Evolutionary conservation across 1,284 basidiomycete genomes (phyloP).

Genomic region (Wolfiporia cocos): DNA sequence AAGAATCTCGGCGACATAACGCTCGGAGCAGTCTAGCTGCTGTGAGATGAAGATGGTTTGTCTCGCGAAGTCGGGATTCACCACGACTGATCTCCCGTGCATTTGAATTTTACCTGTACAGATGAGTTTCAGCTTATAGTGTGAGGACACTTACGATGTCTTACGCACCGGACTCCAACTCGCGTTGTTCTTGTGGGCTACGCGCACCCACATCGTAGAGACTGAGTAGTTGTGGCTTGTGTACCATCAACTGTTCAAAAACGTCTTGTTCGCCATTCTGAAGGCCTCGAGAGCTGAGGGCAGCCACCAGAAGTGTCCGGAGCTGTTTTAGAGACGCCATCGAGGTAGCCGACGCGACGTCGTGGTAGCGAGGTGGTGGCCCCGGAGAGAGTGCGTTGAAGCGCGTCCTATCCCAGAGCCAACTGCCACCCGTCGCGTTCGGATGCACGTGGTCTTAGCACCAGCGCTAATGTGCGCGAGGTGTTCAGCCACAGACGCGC

Average conservation of each 20-base stretch:
- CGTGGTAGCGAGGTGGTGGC: constrained; percentile 9
- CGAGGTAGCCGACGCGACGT: constrained; percentile 2
- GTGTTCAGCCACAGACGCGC: too few species aligned
- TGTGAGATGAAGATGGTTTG: constrained; percentile 72
- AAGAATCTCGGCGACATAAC: constrained; percentile 65
- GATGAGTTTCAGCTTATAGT: too few species aligned
- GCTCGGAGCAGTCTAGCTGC: constrained; percentile 74
- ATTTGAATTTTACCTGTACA: constrained; percentile 59
- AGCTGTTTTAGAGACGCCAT: constrained; percentile 43
- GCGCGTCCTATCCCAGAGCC: too few species aligned
- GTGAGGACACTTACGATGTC: background rate
- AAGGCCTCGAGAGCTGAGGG: constrained; percentile 32
- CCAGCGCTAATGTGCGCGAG: too few species aligned
- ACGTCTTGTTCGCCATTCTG: constrained; percentile 62
- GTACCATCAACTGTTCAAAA: constrained; percentile 65
- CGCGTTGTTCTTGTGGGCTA: constrained; percentile 57
- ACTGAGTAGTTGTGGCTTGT: constrained; percentile 53
- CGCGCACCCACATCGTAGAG: constrained; percentile 61
- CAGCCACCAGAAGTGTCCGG: constrained; percentile 33
- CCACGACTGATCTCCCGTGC: constrained; percentile 52
- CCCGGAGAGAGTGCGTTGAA: constrained; percentile 8
- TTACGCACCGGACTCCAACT: constrained; percentile 65
- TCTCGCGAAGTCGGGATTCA: constrained; percentile 70
- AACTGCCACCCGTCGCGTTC: constrained; percentile 10
- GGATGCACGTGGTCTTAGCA: too few species aligned